phyloP scores from a whole-genome alignment of 2,329 filamentous ascomycete genomes.

The Cladophialophora psammophila region DNA sequence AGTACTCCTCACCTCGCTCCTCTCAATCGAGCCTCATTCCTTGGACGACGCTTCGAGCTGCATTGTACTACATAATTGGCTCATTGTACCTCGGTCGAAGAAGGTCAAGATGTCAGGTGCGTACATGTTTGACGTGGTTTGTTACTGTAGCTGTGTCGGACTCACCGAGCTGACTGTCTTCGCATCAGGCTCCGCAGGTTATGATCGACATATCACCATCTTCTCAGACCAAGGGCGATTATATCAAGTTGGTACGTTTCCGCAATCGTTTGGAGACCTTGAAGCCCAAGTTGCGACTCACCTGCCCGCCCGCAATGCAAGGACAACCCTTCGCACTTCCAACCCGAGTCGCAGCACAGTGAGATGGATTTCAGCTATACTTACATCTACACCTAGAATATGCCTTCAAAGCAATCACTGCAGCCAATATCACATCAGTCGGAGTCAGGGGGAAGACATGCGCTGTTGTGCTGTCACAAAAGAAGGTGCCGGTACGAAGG shows the following conservation, averaged over 20 bases:
- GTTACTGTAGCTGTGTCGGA: constrained; percentile 34
- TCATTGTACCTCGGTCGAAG: constrained; percentile 28
- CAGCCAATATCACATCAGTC: constrained; percentile 98
- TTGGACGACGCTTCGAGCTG: constrained; percentile 15
- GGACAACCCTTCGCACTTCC: not conserved
- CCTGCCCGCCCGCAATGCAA: not conserved
- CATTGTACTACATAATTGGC: constrained; percentile 28
- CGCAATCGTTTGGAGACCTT: constrained; percentile 5
- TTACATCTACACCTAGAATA: constrained; percentile 72
- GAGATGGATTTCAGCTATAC: constrained; percentile 31
- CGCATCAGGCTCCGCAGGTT: constrained; percentile 77
- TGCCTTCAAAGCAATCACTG: constrained; percentile 99
- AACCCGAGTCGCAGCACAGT: not conserved
- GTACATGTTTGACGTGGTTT: constrained; percentile 35
- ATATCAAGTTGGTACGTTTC: constrained; percentile 95
- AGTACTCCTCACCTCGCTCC: constrained; percentile 10
- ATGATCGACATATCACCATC: constrained; percentile 99
- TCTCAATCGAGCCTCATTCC: constrained; percentile 19
- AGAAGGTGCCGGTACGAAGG: constrained; percentile 92
- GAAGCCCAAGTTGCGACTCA: constrained; percentile 3
- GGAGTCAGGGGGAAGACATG: constrained; percentile 96
- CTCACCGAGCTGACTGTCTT: constrained; percentile 41
- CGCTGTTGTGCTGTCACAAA: constrained; percentile 96
- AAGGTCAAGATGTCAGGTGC: constrained; percentile 54
- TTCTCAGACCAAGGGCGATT: constrained; percentile 98